Conservation (phyloP, 2,329 filamentous ascomycete species). For the Epichloe sp. region DNA sequence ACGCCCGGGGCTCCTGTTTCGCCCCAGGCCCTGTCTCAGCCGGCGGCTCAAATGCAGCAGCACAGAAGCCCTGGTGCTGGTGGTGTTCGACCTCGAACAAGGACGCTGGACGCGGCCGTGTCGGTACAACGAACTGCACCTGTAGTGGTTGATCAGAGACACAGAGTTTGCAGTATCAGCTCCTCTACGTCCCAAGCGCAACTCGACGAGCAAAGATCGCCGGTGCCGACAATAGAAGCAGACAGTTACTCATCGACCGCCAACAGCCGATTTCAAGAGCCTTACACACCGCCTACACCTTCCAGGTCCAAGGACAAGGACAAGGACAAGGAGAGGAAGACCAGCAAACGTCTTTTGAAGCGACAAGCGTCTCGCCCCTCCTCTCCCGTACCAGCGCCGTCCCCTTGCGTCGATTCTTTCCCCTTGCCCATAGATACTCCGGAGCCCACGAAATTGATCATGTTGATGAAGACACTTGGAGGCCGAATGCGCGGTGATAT, state of each 20-base stretch:
- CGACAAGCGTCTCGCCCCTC: conserved; percentile 42
- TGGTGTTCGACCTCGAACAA: conserved; percentile 38
- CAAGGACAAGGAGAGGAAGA: conserved; percentile 29
- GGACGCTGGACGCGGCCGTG: conserved; percentile 44
- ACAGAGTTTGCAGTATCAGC: conserved; percentile 58
- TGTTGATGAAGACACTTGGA: conserved; percentile 64
- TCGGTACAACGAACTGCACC: conserved; percentile 30
- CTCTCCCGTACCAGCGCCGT: conserved; percentile 40
- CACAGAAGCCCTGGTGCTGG: conserved; percentile 19
- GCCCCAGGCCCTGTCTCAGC: neutral
- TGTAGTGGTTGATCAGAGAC: conserved; percentile 36
- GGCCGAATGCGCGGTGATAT: conserved; percentile 70
- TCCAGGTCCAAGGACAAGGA: conserved; percentile 8
- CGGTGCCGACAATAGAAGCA: conserved; percentile 28
- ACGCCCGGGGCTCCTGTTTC: neutral
- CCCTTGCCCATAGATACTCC: conserved; percentile 47
- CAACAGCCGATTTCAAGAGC: conserved; percentile 22
- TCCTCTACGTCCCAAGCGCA: conserved; percentile 43
- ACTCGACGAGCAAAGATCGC: conserved; percentile 33
- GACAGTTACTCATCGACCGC: conserved; percentile 28
- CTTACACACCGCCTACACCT: conserved; percentile 11
- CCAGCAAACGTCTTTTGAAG: conserved; percentile 41
- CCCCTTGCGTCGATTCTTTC: conserved; percentile 47
- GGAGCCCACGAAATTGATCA: conserved; percentile 58
- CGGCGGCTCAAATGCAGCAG: conserved; percentile 12